phyloP scores from a whole-genome alignment of 768 basidiomycete species.

The Albatrellus ellisii region DNA sequence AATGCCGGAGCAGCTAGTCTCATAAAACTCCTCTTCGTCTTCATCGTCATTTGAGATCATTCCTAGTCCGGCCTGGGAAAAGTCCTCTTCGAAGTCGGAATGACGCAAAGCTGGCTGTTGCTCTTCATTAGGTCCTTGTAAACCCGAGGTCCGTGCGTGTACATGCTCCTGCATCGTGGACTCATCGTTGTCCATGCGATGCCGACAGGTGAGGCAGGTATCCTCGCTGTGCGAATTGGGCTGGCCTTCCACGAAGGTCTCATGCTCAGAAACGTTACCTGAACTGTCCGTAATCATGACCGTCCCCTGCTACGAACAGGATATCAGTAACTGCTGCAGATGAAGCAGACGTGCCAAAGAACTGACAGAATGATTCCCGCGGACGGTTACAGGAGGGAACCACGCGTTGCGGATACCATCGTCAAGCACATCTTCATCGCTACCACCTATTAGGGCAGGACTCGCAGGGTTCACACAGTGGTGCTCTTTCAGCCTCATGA shows the following conservation, averaged over 20 bases:
- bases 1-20: slow-evolving; percentile 35
- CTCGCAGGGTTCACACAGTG: slow-evolving; percentile 30
- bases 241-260: slow-evolving; percentile 25
- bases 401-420: slow-evolving; percentile 31
- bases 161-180: background rate
- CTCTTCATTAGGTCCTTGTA: background rate
- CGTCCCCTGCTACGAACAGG: background rate
- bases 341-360: background rate
- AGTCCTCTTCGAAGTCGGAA: slow-evolving; percentile 14
- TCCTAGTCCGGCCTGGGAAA: slow-evolving; percentile 13
- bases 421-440: slow-evolving; percentile 13
- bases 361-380: slow-evolving; percentile 17
- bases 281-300: slow-evolving; percentile 3
- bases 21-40: slow-evolving; percentile 15
- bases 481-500: slow-evolving; percentile 46
- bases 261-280: slow-evolving; percentile 18
- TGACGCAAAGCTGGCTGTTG: slow-evolving; percentile 1
- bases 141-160: no score
- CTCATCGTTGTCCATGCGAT: background rate
- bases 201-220: slow-evolving; percentile 20
- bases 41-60: slow-evolving; percentile 16
- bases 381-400: slow-evolving; percentile 18
- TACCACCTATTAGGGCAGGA: slow-evolving; percentile 17
- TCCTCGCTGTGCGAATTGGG: slow-evolving; percentile 30
- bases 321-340: background rate